Percentiles rank a stretch among this genome's conserved stretches.
phyloP scores from a whole-genome alignment of 805 yeast genomes.

The Metschnikowia sp. region DNA sequence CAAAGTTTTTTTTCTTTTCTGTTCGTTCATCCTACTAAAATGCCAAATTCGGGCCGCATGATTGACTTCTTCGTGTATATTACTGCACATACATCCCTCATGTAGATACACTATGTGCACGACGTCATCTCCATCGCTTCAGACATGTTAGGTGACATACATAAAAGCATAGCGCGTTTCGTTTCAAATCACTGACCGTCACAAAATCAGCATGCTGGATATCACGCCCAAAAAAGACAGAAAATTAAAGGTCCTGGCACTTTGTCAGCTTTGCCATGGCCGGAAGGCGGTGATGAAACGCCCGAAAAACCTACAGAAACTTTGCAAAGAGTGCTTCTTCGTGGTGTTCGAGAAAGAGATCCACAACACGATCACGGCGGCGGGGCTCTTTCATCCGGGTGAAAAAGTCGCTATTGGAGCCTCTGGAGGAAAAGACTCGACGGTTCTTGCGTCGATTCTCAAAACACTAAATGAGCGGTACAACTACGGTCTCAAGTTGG shows the following conservation, averaged over 20 bases:
- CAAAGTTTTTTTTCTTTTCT: too few relatives aligned
- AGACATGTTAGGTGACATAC: too few relatives aligned
- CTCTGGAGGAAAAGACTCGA: constrained; percentile 97
- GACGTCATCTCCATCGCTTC: too few relatives aligned
- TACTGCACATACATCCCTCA: too few relatives aligned
- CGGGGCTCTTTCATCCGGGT: constrained; percentile 69
- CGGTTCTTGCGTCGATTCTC: constrained; percentile 86
- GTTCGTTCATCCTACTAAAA: too few relatives aligned
- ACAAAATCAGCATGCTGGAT: not conserved
- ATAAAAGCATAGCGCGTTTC: too few relatives aligned
- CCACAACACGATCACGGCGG: constrained; percentile 78
- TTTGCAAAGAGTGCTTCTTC: constrained; percentile 89
- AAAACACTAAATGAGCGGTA: constrained; percentile 86
- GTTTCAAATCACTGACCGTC: not conserved
- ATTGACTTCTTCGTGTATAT: too few relatives aligned
- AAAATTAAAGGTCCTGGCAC: constrained; percentile 35
- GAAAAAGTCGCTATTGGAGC: constrained; percentile 97
- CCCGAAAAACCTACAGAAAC: constrained; percentile 86
- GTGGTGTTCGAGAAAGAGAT: constrained; percentile 92
- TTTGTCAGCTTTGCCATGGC: constrained; percentile 81
- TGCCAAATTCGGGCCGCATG: too few relatives aligned
- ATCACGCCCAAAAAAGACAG: not conserved
- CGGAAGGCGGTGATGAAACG: constrained; percentile 85
- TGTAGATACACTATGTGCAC: too few relatives aligned
- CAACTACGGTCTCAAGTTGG: constrained; percentile 81